A percentile compares a stretch with the other conserved stretches of the same genome.
These are phyloP conservation scores for Phytophthora tentaculata DNA, from an alignment of 352 stramenopile species.

Conservation along the genomic window DNA sequence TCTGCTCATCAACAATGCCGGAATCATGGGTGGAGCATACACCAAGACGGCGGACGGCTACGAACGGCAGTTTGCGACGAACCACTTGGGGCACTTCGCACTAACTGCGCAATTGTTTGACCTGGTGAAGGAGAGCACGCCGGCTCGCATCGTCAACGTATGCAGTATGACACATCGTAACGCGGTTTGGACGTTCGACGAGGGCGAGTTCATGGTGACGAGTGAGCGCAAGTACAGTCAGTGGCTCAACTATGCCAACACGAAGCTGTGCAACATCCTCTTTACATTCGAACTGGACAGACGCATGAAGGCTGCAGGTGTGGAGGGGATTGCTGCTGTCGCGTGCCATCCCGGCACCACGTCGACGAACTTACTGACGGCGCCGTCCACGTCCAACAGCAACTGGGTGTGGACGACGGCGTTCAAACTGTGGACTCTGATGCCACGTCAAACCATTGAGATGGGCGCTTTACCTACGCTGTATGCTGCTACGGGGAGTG, in stretches of 20 bases:
- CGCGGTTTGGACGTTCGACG: conserved; percentile 19
- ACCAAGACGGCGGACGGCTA: conserved; percentile 39
- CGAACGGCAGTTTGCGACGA: conserved; percentile 67
- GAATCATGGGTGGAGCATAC: conserved; percentile 46
- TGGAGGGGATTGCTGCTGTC: conserved; percentile 34
- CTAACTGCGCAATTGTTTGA: conserved; percentile 50
- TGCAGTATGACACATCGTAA: conserved; percentile 42
- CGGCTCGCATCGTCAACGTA: conserved; percentile 48
- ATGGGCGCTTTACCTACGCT: conserved; percentile 52
- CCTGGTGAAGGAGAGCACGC: conserved; percentile 29
- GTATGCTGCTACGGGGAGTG: conserved; percentile 39
- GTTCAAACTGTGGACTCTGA: conserved; percentile 30
- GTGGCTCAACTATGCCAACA: conserved; percentile 66
- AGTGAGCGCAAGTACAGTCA: conserved; percentile 37
- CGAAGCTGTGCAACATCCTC: conserved; percentile 93
- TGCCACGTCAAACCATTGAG: conserved; percentile 30
- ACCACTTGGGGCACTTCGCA: conserved; percentile 67
- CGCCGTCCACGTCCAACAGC: conserved; percentile 30
- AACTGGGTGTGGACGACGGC: conserved; percentile 1
- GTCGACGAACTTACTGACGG: conserved; percentile 34
- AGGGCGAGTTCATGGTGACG: conserved; percentile 28
- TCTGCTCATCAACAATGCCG: conserved; percentile 73
- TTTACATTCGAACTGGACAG: conserved; percentile 90
- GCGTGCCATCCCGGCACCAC: conserved; percentile 43
- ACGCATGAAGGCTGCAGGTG: conserved; percentile 26